Base-by-base conservation (phyloP, 2,329 filamentous ascomycete genomes). In the Davidsoniella virescens region DNA sequence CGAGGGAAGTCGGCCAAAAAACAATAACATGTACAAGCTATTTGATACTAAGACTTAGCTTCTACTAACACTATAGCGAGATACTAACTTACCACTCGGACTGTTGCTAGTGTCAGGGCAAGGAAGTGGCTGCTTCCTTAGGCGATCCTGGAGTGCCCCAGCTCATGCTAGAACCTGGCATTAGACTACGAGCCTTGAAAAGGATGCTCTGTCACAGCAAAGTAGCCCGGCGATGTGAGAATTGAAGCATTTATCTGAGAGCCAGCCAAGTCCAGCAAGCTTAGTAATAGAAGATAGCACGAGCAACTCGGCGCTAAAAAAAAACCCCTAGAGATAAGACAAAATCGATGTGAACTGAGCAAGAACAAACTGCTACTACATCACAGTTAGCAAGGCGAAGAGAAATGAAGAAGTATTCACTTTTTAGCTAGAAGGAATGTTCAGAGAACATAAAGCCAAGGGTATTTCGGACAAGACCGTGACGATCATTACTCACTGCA, bases 381-480 rank as follows among this genome's bases (percentile, higher is more conserved):
- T 33, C 10, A 33, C 10, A 33, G 7, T 33, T 10, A 7, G 8
- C 12, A 23, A 23, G 14, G 18, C 5, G 23, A 12, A 8, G 18
- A 23, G 14, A 42, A 42, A 18, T 20, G 20, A 42, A 42, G 23
- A 23, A 23, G 17, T 10, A 10, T 42, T 16, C 17, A 5, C 17
- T 12, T 20, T 20, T 20, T 8, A 18, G 40, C 17, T 17, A 47
- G 29, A 37, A 47, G 37, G 16, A 20, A 38, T 20, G 17, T 12
- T 39, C 29, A 14, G 17, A 26, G 33, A 38, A 38, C 23, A 14
- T 25, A 25, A 47, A 33, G 18, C 23, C 18, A 33, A 47, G 44
- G 44, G 44, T 39, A 47, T 29, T 47, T 47, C 33, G 18, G 44
- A 10, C 44, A 38, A 39, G 29, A 14, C 44, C 20, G 44, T 33